Percentiles rank a stretch among this genome's conserved stretches.
Conservation (phyloP, 148 eudicot species). For the Persicaria tinctoria region DNA sequence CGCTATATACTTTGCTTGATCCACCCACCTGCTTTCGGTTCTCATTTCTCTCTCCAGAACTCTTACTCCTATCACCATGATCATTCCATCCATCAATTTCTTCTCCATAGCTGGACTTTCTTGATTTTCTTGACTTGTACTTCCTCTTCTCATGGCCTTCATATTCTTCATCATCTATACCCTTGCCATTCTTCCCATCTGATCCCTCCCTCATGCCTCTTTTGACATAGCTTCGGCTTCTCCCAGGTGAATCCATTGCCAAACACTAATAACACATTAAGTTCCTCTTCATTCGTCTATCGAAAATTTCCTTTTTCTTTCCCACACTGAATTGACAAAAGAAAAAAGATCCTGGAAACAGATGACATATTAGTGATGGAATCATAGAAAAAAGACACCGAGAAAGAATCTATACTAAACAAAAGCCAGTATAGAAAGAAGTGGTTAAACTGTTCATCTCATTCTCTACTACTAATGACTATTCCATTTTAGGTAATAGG, state of each 20-base stretch:
- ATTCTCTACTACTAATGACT: too few species aligned
- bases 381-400: too few species aligned
- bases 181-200: conserved; percentile 35
- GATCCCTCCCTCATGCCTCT: conserved; percentile 33
- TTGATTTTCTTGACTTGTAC: conserved; percentile 51
- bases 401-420: not conserved
- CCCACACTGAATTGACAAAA: not conserved
- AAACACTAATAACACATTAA: conserved; percentile 3
- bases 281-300: not conserved
- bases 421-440: not conserved
- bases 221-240: conserved; percentile 21
- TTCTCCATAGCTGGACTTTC: conserved; percentile 45
- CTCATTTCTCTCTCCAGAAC: conserved; percentile 48
- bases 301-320: not conserved
- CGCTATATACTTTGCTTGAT: conserved; percentile 46
- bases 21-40: conserved; percentile 46
- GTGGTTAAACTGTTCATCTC: too few species aligned
- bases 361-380: not conserved
- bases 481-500: too few species aligned
- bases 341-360: not conserved
- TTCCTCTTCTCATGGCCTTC: conserved; percentile 56
- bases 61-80: conserved; percentile 39
- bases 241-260: conserved; percentile 51
- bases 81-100: conserved; percentile 47
- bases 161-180: conserved; percentile 40